Evolutionary conservation across 345 rosid species (phyloP).

Genomic region (Clausena lansium): DNA sequence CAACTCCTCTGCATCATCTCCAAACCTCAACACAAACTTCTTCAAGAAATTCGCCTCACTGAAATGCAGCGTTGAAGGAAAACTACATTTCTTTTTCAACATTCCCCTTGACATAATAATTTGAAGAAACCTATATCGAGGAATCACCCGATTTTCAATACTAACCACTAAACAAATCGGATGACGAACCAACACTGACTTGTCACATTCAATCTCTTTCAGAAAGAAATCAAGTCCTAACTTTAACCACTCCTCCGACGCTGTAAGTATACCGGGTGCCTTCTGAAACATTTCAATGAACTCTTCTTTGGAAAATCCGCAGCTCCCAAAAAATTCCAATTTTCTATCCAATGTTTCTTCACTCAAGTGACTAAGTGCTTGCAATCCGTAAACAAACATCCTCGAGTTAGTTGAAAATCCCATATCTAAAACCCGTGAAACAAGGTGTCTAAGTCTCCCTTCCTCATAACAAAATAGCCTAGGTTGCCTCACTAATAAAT

Average conservation of each 20-base stretch:
- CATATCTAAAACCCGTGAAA: conserved; percentile 20
- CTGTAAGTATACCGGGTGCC: conserved; percentile 25
- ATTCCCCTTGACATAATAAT: conserved; percentile 28
- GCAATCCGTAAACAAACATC: conserved; percentile 38
- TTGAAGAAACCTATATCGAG: conserved; percentile 36
- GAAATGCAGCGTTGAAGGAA: not conserved
- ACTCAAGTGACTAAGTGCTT: conserved; percentile 29
- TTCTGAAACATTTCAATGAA: conserved; percentile 27
- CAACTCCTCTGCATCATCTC: conserved; percentile 30
- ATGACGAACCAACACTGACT: conserved; percentile 14
- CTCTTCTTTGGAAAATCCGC: conserved; percentile 33
- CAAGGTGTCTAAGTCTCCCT: conserved; percentile 16
- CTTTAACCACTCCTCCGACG: conserved; percentile 31
- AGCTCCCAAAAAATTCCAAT: conserved; percentile 21
- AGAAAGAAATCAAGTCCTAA: conserved; percentile 33
- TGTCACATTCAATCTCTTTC: conserved; percentile 20
- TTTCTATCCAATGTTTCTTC: conserved; percentile 29
- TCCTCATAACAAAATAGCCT: conserved; percentile 25
- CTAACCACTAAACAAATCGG: conserved; percentile 21
- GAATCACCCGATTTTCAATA: conserved; percentile 35
- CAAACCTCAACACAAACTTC: conserved; percentile 29
- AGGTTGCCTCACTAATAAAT: conserved; percentile 30
- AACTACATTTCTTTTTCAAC: conserved; percentile 26
- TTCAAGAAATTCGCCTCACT: conserved; percentile 25
- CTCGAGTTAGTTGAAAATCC: conserved; percentile 41